A percentile compares a stretch with the other conserved stretches of the same genome.
Evolutionary conservation across 257 asterid species (phyloP).

Genomic region (Penstemon barbatus): DNA sequence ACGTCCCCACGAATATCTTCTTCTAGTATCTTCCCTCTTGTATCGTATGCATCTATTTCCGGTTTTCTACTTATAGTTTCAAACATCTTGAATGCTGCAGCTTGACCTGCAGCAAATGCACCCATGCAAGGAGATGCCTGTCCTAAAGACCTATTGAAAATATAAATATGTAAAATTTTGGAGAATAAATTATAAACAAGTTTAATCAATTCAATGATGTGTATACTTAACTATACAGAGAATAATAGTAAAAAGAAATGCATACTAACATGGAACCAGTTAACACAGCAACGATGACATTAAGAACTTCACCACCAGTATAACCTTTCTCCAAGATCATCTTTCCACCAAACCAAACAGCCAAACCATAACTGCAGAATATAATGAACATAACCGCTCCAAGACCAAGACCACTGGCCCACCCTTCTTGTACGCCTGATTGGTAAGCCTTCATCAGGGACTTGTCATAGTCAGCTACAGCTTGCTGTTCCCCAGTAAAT

Average conservation of each 20-base stretch:
- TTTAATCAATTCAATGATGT: too few relatives aligned
- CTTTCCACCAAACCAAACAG: constrained; percentile 68
- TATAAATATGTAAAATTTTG: too few relatives aligned
- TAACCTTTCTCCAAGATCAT: constrained; percentile 69
- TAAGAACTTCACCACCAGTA: constrained; percentile 69
- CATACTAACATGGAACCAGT: constrained; percentile 61
- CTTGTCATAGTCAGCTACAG: constrained; percentile 53
- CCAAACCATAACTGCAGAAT: constrained; percentile 64
- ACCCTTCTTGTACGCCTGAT: constrained; percentile 57
- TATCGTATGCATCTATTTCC: constrained; percentile 56
- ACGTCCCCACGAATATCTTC: constrained; percentile 62
- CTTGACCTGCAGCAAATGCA: constrained; percentile 69
- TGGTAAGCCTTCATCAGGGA: constrained; percentile 52
- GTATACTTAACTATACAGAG: too few relatives aligned
- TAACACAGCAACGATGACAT: constrained; percentile 54
- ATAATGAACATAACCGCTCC: constrained; percentile 51
- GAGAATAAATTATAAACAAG: too few relatives aligned
- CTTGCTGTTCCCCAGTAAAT: constrained; percentile 69
- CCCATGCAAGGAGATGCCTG: constrained; percentile 69
- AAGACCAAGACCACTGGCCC: constrained; percentile 60
- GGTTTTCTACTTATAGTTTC: constrained; percentile 61
- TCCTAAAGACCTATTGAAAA: constrained; percentile 55
- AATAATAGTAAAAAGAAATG: neutral
- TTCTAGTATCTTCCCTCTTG: constrained; percentile 43
- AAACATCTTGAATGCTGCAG: constrained; percentile 78